Percentiles rank a stretch among this genome's conserved stretches.
Conservation (phyloP, 177 flowering plant species). For the Viscum album region DNA sequence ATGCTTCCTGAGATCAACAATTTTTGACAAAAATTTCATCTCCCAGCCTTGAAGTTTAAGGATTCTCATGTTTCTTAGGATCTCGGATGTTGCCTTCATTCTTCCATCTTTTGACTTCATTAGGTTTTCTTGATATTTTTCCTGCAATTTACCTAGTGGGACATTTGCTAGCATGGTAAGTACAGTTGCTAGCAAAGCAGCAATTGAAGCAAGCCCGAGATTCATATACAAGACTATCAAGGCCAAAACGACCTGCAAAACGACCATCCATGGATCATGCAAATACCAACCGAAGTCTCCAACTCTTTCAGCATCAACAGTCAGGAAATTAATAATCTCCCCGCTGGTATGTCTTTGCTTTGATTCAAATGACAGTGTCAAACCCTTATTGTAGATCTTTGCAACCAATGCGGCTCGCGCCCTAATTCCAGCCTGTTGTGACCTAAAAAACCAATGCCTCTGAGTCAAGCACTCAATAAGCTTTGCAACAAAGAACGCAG, state of each 20-base stretch:
- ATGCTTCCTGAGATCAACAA: slow-evolving; percentile 23
- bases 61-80: slow-evolving; percentile 31
- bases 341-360: slow-evolving; percentile 29
- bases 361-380: slow-evolving; percentile 26
- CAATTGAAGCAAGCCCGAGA: slow-evolving; percentile 29
- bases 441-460: slow-evolving; percentile 27
- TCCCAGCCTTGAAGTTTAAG: slow-evolving; percentile 39
- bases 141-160: slow-evolving; percentile 23
- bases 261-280: slow-evolving; percentile 28
- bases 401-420: slow-evolving; percentile 20
- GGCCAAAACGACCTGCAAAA: slow-evolving; percentile 25
- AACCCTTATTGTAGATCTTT: slow-evolving; percentile 30
- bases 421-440: slow-evolving; percentile 24
- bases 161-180: slow-evolving; percentile 23
- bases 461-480: slow-evolving; percentile 26
- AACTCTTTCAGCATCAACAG: slow-evolving; percentile 30
- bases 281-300: slow-evolving; percentile 27
- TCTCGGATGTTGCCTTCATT: slow-evolving; percentile 29
- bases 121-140: slow-evolving; percentile 24
- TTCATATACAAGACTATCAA: slow-evolving; percentile 25
- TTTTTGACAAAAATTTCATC: slow-evolving; percentile 33
- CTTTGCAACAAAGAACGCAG: slow-evolving; percentile 21
- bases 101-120: slow-evolving; percentile 32
- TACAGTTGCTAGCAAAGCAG: slow-evolving; percentile 23
- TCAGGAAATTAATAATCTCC: slow-evolving; percentile 32